Evolutionary conservation across 805 yeast genomes (phyloP), one percentile per base, ranked within the genome.

Genomic region (Teunomyces kruisii): DNA sequence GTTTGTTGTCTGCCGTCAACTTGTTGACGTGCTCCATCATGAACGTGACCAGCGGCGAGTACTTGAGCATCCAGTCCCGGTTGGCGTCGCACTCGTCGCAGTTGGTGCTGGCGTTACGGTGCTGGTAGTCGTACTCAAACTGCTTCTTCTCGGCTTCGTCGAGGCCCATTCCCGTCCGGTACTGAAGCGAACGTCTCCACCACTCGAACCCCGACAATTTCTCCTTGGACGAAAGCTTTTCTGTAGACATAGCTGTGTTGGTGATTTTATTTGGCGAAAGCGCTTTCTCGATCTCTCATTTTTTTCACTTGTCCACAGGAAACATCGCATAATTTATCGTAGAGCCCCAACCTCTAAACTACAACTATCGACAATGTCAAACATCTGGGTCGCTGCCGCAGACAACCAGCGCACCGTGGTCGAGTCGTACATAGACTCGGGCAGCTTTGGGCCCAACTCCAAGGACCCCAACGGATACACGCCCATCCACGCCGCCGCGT

Each of bases 401-500:
- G 99, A 94, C 61, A 85, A 88, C 55, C 79, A 84, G 49, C 47
- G 76, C 3, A 75, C 69, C 2, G 57, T 74, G 6, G 96, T 94
- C 6, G 78, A 82, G 50, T 51, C 72, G 10, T 69, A 73, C 43
- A 66, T 94, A 6, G 70, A 65, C 9, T 55, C 76, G 0, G 85
- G 84, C 0, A 57, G 68, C 5, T 72, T 70, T 51, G 74, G 83
- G 2, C 79, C 97, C 3, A 85, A 88, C 57, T 77, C 85, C 6
- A 80, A 84, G 50, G 99, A 94, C 63, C 86, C 88, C 1, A 88
- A 91, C 57, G 99, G 99, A 0, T 94, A 95, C 65, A 92, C 98
- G 0, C 96, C 99, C 6, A 76, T 94, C 9, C 99, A 94, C 63
- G 99, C 99, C 0, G 98, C 99, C 1, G 96, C 95, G 2, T 86